These are phyloP conservation scores for Fusarium illudens DNA, from an alignment of 2,329 filamentous ascomycete genomes.

Conservation along the genomic window DNA sequence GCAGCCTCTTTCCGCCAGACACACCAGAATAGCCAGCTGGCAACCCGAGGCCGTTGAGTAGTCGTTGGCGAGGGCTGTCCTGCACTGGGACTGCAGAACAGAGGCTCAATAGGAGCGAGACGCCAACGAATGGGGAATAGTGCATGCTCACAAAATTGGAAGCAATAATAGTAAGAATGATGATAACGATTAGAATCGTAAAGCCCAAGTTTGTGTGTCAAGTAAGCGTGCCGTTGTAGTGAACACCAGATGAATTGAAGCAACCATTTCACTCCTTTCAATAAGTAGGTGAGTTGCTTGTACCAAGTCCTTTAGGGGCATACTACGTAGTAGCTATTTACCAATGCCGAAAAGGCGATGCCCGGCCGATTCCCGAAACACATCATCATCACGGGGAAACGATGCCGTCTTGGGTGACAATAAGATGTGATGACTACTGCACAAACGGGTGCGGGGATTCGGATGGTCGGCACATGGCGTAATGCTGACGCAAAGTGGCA, in stretches of 20 bases:
- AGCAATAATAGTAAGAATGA: background rate
- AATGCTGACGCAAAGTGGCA: background rate
- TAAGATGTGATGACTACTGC: constrained; percentile 10
- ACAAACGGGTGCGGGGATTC: constrained; percentile 26
- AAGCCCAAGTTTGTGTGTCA: background rate
- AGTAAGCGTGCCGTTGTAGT: background rate
- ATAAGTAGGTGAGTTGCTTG: background rate
- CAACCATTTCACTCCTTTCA: background rate
- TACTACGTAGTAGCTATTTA: too few relatives aligned
- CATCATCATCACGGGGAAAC: constrained; percentile 8
- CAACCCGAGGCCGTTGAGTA: constrained; percentile 59
- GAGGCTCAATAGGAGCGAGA: constrained; percentile 23
- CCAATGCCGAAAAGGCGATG: constrained; percentile 31
- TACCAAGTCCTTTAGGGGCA: background rate
- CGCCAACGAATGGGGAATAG: constrained; percentile 17
- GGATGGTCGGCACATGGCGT: constrained; percentile 30
- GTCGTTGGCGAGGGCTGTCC: constrained; percentile 64
- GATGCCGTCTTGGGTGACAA: constrained; percentile 20
- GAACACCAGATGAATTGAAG: background rate
- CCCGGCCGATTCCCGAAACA: constrained; percentile 29
- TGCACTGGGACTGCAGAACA: constrained; percentile 41
- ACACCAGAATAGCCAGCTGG: constrained; percentile 53
- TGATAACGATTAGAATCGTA: background rate
- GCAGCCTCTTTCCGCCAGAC: constrained; percentile 48
- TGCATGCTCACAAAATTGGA: constrained; percentile 21